Base-by-base conservation (phyloP, 805 yeast genomes). In the Barnettozyma wickerhamii region DNA sequence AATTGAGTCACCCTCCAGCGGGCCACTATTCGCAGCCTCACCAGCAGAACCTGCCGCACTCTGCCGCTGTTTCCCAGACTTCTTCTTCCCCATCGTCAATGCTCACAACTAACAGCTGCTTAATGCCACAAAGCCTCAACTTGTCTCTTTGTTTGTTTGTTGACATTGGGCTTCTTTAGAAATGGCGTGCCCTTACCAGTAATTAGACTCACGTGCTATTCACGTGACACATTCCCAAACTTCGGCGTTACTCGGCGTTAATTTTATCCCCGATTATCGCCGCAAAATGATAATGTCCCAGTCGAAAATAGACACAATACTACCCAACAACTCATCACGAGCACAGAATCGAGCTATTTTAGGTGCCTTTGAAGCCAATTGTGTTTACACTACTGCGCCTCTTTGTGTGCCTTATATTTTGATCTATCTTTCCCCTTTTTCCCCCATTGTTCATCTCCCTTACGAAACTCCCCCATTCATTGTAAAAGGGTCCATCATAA, bases 31-130 rank as follows among this genome's bases (percentile, higher is more conserved):
- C 26, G 9, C 26, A 9, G 12, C 26, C 26, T 9, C 26, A 12
- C 26, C 12, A 12, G 9, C 30, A 9, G 30, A n/a, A 28, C 14
- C 14, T n/a, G 7, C 30, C 14, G 23, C 21, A 15, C 15, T 17
- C 28, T 14, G 15, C 30, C 17, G 24, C 21, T 18, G 21, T 19
- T 24, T 34, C 6, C 10, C 13, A 6, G 37, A 10, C 37, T 24
- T 34, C 37, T 34, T 34, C 37, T 34, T 34, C 14, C 30, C 30
- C 37, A 34, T 34, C 23, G 19, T 19, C n/a, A n/a, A n/a, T n/a
- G n/a, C n/a, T n/a, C n/a, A n/a, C n/a, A n/a, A 21, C 10, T 7
- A 2, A 20, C 33, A 17, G 19, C 19, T 17, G 20, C 17, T 17
- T 30, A 12, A 23, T 23, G 12, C 26, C 26, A 9, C 9, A 23